phyloP scores from a whole-genome alignment of 2,329 filamentous ascomycete genomes.

The Aspergillus ochraceoroseus region DNA sequence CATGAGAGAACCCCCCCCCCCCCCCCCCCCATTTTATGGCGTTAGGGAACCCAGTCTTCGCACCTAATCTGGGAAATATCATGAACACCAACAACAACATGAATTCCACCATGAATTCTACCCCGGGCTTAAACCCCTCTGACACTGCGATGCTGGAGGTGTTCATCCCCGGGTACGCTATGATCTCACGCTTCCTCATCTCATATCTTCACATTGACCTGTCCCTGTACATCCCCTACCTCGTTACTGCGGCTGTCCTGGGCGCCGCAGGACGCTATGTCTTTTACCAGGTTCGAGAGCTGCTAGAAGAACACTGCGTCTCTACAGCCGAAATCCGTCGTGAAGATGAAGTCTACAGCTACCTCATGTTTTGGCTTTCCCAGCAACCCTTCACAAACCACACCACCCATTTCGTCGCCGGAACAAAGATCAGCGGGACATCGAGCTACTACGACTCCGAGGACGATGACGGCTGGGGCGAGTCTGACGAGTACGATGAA shows the following conservation, averaged over 20 bases:
- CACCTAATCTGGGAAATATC: constrained; percentile 1
- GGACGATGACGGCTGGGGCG: constrained; percentile 19
- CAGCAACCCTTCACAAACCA: constrained; percentile 57
- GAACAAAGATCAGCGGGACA: constrained; percentile 52
- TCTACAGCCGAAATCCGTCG: constrained; percentile 62
- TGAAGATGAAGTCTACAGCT: constrained; percentile 69
- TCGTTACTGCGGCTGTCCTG: constrained; percentile 50
- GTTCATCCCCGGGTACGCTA: constrained; percentile 62
- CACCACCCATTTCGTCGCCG: constrained; percentile 60
- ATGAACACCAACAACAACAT: not conserved
- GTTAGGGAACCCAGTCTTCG: no score
- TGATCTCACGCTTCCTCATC: constrained; percentile 51
- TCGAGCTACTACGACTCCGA: constrained; percentile 29
- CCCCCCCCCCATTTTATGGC: no score
- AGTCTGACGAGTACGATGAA: constrained; percentile 29
- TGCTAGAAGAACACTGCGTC: constrained; percentile 55
- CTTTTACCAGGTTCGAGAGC: constrained; percentile 45
- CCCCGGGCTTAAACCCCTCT: constrained; percentile 15
- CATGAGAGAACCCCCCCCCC: no score
- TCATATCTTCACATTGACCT: constrained; percentile 59
- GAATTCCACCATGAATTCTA: constrained; percentile 10
- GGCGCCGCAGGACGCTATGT: constrained; percentile 53
- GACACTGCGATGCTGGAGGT: constrained; percentile 49
- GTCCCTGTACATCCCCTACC: constrained; percentile 56
- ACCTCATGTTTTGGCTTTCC: constrained; percentile 66